A percentile compares a stretch with the other conserved stretches of the same genome.
Evolutionary conservation across 2,329 filamentous ascomycete species (phyloP).

Genomic region (Westerdykella sp.): DNA sequence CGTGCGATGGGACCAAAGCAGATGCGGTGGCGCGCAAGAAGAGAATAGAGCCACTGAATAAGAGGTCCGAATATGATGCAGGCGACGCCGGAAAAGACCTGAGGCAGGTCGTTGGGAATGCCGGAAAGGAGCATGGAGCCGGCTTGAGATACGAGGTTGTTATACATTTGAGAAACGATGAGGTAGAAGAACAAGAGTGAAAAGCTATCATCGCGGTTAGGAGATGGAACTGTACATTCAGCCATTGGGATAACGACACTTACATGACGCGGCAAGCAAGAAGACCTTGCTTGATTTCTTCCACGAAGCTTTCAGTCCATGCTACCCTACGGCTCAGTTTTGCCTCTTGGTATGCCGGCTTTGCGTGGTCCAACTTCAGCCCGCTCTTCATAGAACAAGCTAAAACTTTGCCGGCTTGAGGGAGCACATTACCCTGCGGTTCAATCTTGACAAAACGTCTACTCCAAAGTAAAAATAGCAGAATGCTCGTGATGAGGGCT

Average conservation of each 20-base stretch:
- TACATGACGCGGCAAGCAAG: constrained; percentile 18
- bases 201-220: constrained; percentile 9
- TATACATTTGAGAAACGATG: constrained; percentile 25
- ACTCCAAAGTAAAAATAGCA: constrained; percentile 42
- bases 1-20: constrained; percentile 18
- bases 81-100: constrained; percentile 17
- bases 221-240: background rate
- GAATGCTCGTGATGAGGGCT: constrained; percentile 57
- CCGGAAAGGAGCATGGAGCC: constrained; percentile 21
- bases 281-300: constrained; percentile 16
- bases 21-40: constrained; percentile 13
- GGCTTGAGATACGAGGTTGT: constrained; percentile 29
- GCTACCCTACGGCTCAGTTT: constrained; percentile 4
- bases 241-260: background rate
- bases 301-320: constrained; percentile 15
- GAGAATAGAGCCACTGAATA: constrained; percentile 15
- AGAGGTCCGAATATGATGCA: constrained; percentile 21
- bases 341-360: constrained; percentile 7
- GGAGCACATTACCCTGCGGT: constrained; percentile 11
- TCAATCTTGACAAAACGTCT: constrained; percentile 10
- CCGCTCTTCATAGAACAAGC: constrained; percentile 7
- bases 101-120: constrained; percentile 30
- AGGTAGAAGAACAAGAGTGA: constrained; percentile 24
- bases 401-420: constrained; percentile 4
- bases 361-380: constrained; percentile 11